These are phyloP conservation scores for Orbilia quercus DNA, from an alignment of 2,329 filamentous ascomycete species.

Conservation along the genomic window DNA sequence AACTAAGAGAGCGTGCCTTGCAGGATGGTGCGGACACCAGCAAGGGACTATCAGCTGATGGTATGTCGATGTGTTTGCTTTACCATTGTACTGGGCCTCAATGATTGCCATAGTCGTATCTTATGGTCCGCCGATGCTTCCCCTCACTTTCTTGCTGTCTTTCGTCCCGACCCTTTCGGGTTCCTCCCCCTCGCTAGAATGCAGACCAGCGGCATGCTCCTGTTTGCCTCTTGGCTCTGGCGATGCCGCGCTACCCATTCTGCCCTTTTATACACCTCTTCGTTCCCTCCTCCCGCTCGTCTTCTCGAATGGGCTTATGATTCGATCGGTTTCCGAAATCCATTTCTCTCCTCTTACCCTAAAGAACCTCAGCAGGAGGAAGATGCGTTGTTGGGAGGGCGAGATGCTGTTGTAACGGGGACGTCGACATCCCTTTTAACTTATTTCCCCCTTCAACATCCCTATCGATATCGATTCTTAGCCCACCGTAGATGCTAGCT, in stretches of 20 bases:
- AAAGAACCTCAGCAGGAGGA: constrained; percentile 1
- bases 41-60: constrained; percentile 22
- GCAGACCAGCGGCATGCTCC: neutral
- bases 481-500: neutral
- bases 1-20: constrained; percentile 22
- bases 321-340: constrained; percentile 13
- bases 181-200: constrained; percentile 18
- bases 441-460: neutral
- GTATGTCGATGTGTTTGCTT: constrained; percentile 43
- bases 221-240: constrained; percentile 25
- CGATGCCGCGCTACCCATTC: too few relatives aligned
- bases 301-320: constrained; percentile 12
- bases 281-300: constrained; percentile 1
- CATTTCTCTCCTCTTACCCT: constrained; percentile 4
- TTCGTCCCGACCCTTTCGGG: constrained; percentile 10
- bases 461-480: neutral
- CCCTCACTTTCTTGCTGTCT: constrained; percentile 10
- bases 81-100: constrained; percentile 11
- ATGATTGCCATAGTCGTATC: constrained; percentile 12
- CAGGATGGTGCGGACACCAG: constrained; percentile 23
- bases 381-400: constrained; percentile 31
- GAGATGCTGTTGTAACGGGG: constrained; percentile 17
- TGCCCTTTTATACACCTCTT: constrained; percentile 6
- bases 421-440: neutral
- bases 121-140: neutral